Evolutionary conservation across 495 filamentous ascomycete genomes (phyloP), one percentile per base, ranked within the genome.

Genomic region (Aspergillus homomorphus): DNA sequence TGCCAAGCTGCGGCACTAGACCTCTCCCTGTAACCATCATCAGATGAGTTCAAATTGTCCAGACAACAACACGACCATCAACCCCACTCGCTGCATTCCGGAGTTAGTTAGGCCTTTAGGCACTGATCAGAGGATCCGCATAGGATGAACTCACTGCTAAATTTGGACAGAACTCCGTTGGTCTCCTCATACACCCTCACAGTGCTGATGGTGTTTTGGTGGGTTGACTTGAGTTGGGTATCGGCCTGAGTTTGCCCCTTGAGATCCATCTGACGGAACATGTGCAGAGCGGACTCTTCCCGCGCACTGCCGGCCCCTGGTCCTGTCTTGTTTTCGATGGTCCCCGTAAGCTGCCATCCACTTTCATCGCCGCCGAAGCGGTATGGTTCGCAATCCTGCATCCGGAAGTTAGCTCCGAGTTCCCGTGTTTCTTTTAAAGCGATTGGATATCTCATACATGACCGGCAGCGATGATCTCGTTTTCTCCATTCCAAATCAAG

Each of bases 201-300:
- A 5, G 86, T 96, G 64, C 83, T 87, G 66, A 98, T 93, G 28
- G 92, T 96, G 73, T 98, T 98, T 72, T 98, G 94, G 76, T 98
- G 94, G 45, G 93, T 86, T 7, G 94, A 97, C 76, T 94, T 96
- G 58, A 98, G 79, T 74, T 94, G 89, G 8, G 91, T 96, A 68
- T 97, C 91, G 61, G 91, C 91, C 63, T 86, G 87, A 21, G 80
- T 73, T 74, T 96, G 95, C 41, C 94, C 94, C 79, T 92, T 96
- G 59, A 98, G 78, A 70, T 98, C 94, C 95, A 98, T 96, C 75
- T 96, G 92, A 69, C 84, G 84, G 81, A 98, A 98, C 95, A 97
- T 97, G 70, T 98, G 96, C 68, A 97, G 78, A n/a, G 94, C 94
- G 63, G 87, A 90, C 71, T 83, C 89, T 73, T 83, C 91, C 66